Percentiles rank a stretch among this genome's conserved stretches.
Conservation (phyloP, 163 green algal genomes). For the Chlorella variabilis region DNA sequence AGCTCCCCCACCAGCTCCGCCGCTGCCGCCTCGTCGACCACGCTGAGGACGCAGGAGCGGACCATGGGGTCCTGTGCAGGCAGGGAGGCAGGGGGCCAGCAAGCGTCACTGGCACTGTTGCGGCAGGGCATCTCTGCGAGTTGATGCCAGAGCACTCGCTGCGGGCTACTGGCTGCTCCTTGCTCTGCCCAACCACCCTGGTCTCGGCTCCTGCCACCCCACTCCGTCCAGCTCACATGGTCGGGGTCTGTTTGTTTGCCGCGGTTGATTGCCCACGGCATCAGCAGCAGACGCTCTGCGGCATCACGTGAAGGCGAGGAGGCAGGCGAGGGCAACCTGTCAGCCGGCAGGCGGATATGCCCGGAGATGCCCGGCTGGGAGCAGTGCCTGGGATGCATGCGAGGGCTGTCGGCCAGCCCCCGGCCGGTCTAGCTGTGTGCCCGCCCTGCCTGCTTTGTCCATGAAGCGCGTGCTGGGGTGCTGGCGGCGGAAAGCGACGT, state of each 20-base stretch:
- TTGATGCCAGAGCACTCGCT: too few species aligned
- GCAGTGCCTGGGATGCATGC: too few species aligned
- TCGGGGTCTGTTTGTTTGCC: neutral
- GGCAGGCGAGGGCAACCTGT: too few species aligned
- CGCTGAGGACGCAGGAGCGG: neutral
- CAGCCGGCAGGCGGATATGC: too few species aligned
- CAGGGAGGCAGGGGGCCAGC: neutral
- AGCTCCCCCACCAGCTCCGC: neutral
- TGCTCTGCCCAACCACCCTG: too few species aligned
- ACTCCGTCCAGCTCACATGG: neutral
- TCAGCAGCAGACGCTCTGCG: neutral
- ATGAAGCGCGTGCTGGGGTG: neutral
- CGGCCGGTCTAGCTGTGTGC: too few species aligned
- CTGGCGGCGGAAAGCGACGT: constrained; percentile 9
- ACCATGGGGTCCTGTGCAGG: neutral
- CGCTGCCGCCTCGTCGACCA: constrained; percentile 3
- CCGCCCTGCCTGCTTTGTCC: neutral
- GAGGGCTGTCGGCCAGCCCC: too few species aligned
- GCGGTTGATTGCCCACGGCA: neutral
- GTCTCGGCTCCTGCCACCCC: too few species aligned
- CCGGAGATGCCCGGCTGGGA: too few species aligned
- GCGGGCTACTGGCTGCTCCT: too few species aligned
- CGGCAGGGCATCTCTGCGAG: too few species aligned
- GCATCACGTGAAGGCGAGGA: neutral
- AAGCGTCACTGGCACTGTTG: neutral